Evolutionary conservation across 768 basidiomycete genomes (phyloP).

Genomic region (Termitomyces eurrhizus): DNA sequence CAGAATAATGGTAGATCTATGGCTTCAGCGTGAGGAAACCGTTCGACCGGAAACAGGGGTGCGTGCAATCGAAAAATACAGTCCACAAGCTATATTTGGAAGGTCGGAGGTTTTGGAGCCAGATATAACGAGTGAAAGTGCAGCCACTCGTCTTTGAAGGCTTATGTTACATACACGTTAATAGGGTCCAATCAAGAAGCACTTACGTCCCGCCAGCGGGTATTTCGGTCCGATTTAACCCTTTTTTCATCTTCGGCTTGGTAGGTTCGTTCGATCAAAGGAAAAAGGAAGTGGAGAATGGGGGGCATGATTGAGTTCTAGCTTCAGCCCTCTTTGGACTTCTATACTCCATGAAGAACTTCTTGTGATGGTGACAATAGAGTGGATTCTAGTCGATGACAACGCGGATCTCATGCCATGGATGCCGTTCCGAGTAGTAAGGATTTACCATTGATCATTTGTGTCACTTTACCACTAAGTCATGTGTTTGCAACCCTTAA

Average conservation of each 20-base stretch:
- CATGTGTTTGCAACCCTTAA: not conserved
- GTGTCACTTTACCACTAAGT: not conserved
- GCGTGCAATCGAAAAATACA: too few relatives aligned
- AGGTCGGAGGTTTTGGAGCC: too few relatives aligned
- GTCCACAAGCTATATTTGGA: too few relatives aligned
- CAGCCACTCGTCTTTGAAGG: too few relatives aligned
- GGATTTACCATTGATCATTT: not conserved
- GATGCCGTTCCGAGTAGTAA: too few relatives aligned
- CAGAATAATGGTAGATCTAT: too few relatives aligned
- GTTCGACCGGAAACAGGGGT: too few relatives aligned
- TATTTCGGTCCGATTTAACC: not conserved
- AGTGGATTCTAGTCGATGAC: not conserved
- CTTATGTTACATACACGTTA: too few relatives aligned
- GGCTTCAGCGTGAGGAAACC: too few relatives aligned
- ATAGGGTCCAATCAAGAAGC: too few relatives aligned
- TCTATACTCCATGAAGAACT: not conserved
- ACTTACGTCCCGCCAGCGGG: not conserved
- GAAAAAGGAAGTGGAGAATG: not conserved
- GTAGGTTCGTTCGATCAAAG: not conserved
- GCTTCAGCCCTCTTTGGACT: not conserved
- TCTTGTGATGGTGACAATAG: not conserved
- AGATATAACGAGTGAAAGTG: too few relatives aligned
- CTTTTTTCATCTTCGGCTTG: not conserved
- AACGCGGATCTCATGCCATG: not conserved
- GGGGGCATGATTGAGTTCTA: not conserved